phyloP scores from a whole-genome alignment of 805 yeast genomes.

The Pichia deserticola region DNA sequence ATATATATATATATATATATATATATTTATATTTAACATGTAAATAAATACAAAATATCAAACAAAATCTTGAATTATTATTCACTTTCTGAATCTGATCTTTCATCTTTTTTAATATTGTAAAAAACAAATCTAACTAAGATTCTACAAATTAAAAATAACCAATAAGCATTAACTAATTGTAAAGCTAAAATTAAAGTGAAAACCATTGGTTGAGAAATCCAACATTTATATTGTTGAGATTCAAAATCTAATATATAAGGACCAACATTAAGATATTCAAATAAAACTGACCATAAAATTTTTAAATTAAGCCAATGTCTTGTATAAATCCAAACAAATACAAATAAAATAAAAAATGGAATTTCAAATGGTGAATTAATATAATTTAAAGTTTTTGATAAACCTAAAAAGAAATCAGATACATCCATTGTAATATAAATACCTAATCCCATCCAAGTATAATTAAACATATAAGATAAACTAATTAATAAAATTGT shows the following conservation, averaged over 20 bases:
- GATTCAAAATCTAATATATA: constrained; percentile 75
- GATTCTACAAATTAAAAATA: constrained; percentile 72
- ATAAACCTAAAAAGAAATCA: constrained; percentile 76
- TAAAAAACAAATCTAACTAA: constrained; percentile 54
- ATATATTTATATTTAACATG: neutral
- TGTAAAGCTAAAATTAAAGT: constrained; percentile 71
- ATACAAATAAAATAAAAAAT: constrained; percentile 60
- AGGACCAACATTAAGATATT: constrained; percentile 79
- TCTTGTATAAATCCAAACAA: constrained; percentile 80
- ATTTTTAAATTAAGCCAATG: constrained; percentile 78
- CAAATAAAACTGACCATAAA: constrained; percentile 78
- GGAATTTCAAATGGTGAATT: constrained; percentile 58
- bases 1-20: neutral
- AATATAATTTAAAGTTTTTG: constrained; percentile 83
- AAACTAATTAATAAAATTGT: constrained; percentile 81
- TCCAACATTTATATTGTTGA: constrained; percentile 94
- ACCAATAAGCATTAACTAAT: constrained; percentile 83
- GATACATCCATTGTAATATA: constrained; percentile 95
- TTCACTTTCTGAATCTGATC: constrained; percentile 81
- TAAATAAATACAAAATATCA: neutral
- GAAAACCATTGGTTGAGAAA: constrained; percentile 87
- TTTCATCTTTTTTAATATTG: constrained; percentile 66
- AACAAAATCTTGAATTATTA: constrained; percentile 7
- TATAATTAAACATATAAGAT: constrained; percentile 90
- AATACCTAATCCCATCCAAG: constrained; percentile 88